phyloP scores from a whole-genome alignment of 495 filamentous ascomycete genomes.

The Podospora australis region DNA sequence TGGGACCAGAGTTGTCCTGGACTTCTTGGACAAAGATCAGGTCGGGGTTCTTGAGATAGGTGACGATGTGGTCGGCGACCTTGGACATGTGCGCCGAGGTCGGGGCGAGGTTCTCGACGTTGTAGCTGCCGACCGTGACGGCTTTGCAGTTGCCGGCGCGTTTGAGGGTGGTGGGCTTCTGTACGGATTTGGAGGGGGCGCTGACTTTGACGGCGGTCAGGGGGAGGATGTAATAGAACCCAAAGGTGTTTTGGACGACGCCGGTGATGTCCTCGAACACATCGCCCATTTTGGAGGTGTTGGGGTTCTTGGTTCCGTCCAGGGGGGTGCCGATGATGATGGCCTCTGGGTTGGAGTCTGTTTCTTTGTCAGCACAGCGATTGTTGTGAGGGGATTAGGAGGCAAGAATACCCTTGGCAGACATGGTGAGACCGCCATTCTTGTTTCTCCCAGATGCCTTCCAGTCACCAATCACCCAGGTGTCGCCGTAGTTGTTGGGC shows the following conservation, averaged over 20 bases:
- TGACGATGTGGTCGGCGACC: slow-evolving; percentile 50
- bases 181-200: slow-evolving; percentile 26
- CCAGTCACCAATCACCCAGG: slow-evolving; percentile 56
- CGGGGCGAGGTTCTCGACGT: slow-evolving; percentile 54
- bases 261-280: slow-evolving; percentile 51
- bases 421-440: slow-evolving; percentile 51
- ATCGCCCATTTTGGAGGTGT: slow-evolving; percentile 50
- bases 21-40: slow-evolving; percentile 56
- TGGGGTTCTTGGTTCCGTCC: slow-evolving; percentile 51
- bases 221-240: slow-evolving; percentile 55
- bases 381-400: neutral
- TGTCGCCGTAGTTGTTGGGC: slow-evolving; percentile 54
- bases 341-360: slow-evolving; percentile 56
- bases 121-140: slow-evolving; percentile 53
- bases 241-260: slow-evolving; percentile 49
- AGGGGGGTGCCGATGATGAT: slow-evolving; percentile 54
- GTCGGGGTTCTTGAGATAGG: slow-evolving; percentile 46
- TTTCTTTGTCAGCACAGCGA: neutral
- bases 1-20: slow-evolving; percentile 51
- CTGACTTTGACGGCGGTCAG: slow-evolving; percentile 41
- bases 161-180: slow-evolving; percentile 34
- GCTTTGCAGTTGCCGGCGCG: slow-evolving; percentile 41
- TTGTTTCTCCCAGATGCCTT: slow-evolving; percentile 44
- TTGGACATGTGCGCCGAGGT: slow-evolving; percentile 36
- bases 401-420: slow-evolving; percentile 25